These are phyloP conservation scores for Penicillium chermesinum DNA, from an alignment of 495 filamentous ascomycete species.

Conservation along the genomic window DNA sequence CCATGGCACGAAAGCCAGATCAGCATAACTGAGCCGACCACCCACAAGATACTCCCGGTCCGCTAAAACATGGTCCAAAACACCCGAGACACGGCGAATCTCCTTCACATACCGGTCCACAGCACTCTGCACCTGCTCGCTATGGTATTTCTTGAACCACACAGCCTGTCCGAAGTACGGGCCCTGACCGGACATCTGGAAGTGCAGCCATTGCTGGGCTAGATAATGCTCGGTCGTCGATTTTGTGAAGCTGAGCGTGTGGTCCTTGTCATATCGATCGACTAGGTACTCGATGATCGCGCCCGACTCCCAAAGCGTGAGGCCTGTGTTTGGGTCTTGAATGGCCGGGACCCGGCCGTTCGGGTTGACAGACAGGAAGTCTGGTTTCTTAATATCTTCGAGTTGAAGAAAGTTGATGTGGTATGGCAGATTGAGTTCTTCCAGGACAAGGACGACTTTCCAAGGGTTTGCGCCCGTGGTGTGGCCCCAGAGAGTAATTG, in stretches of 20 bases:
- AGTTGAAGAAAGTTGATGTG: constrained; percentile 39
- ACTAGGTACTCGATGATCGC: constrained; percentile 71
- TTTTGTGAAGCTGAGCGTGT: constrained; percentile 51
- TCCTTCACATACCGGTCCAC: constrained; percentile 58
- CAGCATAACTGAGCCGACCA: constrained; percentile 52
- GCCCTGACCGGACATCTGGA: constrained; percentile 63
- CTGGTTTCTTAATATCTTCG: constrained; percentile 51
- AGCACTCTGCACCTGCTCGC: constrained; percentile 55
- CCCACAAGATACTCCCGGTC: constrained; percentile 57
- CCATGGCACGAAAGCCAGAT: constrained; percentile 58
- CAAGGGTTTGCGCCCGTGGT: constrained; percentile 53
- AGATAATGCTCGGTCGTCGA: constrained; percentile 45
- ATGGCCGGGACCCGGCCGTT: constrained; percentile 64
- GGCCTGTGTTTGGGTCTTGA: constrained; percentile 61
- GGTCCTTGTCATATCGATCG: constrained; percentile 62
- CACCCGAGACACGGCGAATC: constrained; percentile 53
- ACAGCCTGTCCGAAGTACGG: constrained; percentile 59
- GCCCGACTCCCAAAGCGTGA: constrained; percentile 67
- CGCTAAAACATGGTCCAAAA: constrained; percentile 50
- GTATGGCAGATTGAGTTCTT: constrained; percentile 59
- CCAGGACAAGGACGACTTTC: constrained; percentile 60
- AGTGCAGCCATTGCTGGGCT: constrained; percentile 61
- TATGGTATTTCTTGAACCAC: constrained; percentile 53
- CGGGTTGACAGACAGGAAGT: constrained; percentile 57
- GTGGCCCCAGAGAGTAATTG: constrained; percentile 40